Base-by-base conservation (phyloP, 306 rosid species). In the Pyrus communis region DNA sequence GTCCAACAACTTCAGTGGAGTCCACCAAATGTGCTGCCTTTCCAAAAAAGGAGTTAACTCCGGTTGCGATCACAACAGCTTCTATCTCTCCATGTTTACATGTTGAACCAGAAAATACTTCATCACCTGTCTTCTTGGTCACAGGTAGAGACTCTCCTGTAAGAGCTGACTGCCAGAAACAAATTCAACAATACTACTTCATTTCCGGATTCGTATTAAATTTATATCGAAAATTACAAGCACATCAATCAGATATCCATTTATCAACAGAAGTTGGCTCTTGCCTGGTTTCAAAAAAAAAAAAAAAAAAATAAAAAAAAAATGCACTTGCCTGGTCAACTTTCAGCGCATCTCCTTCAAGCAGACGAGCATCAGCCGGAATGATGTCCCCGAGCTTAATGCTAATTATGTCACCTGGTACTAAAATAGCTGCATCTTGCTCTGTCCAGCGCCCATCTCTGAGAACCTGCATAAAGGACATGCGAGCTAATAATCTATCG, bases 281-380 rank as follows among this genome's bases (percentile, higher is more conserved):
- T 35, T 35, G 40, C 40, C 40, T 35, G 38, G 40, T 22, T 75
- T 78, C 54, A 28, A 70, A 9, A 8, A 35, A 35, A 35, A 35
- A 35, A 30, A 30, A 30, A 30, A 33, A 33, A 35, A 35, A 30
- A 30, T 5, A 33, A 35, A 35, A 35, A 6, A 35, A 35, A 35
- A 33, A 6, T 5, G 71, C 62, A 77, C 84, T 84, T 87, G 86
- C 97, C 93, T 92, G 97, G 80, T 92, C 96, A 83, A 92, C 85
- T 87, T 90, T 92, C 42, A 92, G 82, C 4, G 93, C 82, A 77
- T 92, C 97, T 55, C 97, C 97, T 88, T 92, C 92, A 14, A 92
- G 96, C 82, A 92, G 81, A 52, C 97, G 96, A 73, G 96, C 97
- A 88, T 92, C 97, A 27, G 97, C 96, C 10, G 97, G 97, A 84